Evolutionary conservation across 805 yeast genomes (phyloP).

Genomic region (Saturnispora serradocipensis): DNA sequence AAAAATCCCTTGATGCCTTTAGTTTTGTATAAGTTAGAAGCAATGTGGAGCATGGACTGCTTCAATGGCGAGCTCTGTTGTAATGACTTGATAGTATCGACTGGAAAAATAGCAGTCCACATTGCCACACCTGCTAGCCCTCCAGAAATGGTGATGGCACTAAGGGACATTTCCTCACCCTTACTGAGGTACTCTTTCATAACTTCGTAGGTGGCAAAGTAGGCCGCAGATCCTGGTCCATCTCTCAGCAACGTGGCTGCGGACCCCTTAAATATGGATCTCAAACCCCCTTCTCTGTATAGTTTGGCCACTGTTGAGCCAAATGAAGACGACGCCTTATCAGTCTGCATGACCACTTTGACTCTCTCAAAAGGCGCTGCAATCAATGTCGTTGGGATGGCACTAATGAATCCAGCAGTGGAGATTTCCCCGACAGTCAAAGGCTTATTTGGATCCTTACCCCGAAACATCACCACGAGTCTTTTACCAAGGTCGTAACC

Average conservation of each 20-base stretch:
- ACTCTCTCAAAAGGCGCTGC: constrained; percentile 98
- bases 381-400: constrained; percentile 87
- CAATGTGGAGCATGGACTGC: constrained; percentile 52
- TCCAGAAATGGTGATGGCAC: constrained; percentile 81
- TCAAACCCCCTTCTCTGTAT: constrained; percentile 70
- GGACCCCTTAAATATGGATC: constrained; percentile 84
- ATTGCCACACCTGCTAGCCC: constrained; percentile 93
- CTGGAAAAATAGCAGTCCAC: constrained; percentile 96
- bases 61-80: constrained; percentile 57
- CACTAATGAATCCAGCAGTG: constrained; percentile 89
- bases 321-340: constrained; percentile 35
- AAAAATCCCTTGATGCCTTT: constrained; percentile 88
- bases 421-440: constrained; percentile 57
- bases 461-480: constrained; percentile 42
- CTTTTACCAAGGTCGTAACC: constrained; percentile 92
- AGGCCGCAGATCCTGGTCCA: constrained; percentile 94
- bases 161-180: constrained; percentile 48
- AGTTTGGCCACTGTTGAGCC: constrained; percentile 56
- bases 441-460: constrained; percentile 21
- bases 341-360: constrained; percentile 81
- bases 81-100: constrained; percentile 85
- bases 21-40: constrained; percentile 56
- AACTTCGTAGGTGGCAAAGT: constrained; percentile 89
- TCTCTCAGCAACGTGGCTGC: constrained; percentile 90
- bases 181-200: constrained; percentile 55